A percentile compares a stretch with the other conserved stretches of the same genome.
Conservation (phyloP, 202 grass and related monocot genomes). For the Elaeis oleifera region DNA sequence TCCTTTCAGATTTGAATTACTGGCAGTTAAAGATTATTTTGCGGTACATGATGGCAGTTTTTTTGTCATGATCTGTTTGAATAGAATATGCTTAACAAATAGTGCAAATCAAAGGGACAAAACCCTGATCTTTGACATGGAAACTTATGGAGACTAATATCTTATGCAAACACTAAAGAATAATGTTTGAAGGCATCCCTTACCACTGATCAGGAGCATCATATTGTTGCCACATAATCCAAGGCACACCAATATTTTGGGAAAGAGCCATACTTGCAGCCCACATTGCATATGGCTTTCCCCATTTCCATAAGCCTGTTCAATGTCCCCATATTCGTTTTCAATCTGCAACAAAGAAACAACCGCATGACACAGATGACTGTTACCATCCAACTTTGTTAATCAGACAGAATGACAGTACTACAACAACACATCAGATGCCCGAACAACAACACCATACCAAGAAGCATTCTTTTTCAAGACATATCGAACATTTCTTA, state of each 20-base stretch:
- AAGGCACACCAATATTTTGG: constrained; percentile 75
- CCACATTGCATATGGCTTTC: constrained; percentile 78
- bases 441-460: too few species aligned
- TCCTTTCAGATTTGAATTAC: too few species aligned
- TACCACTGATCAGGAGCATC: constrained; percentile 89
- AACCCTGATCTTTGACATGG: too few species aligned
- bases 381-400: background rate
- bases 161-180: background rate
- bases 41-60: too few species aligned
- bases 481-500: too few species aligned
- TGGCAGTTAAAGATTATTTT: too few species aligned
- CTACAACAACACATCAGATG: too few species aligned
- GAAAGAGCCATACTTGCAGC: constrained; percentile 80
- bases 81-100: too few species aligned
- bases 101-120: too few species aligned
- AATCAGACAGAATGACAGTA: background rate
- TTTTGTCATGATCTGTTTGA: too few species aligned
- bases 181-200: constrained; percentile 16
- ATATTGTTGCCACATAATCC: constrained; percentile 86
- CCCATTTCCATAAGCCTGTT: constrained; percentile 33
- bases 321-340: constrained; percentile 72
- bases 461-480: too few species aligned
- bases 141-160: too few species aligned
- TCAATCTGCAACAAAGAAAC: constrained; percentile 50
- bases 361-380: background rate